Base-by-base conservation (phyloP, 805 yeast species). In the Kluyveromyces wickerhamii region DNA sequence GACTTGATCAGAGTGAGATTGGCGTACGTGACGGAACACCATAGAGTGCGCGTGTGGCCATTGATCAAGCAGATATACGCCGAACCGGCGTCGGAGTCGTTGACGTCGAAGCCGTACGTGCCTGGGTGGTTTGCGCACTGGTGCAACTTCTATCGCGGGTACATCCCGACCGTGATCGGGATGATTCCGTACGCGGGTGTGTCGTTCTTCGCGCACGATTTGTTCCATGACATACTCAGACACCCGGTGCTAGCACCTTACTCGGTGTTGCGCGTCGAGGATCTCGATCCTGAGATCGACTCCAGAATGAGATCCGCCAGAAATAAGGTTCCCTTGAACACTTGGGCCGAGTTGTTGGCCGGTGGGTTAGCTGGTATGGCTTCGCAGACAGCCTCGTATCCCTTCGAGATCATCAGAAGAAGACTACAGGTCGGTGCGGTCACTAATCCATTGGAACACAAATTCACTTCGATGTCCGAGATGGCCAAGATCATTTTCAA, bases 161-260 rank as follows among this genome's bases (percentile, higher is more conserved):
- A 89, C 59, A 73, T 82, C 6, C 95, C 98, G 13, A 92, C 98
- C 0, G 78, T 92, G 29, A 49, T 88, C 26, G 98, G 98, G 8
- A 88, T 92, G 94, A 69, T 92, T 15, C 98, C 98, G 1, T 92
- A 92, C 55, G 98, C 98, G 1, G 98, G 98, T 8, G 96, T 89
- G 3, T 84, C 96, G 3, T 92, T 92, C 52, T 83, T 87, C 62
- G 83, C 95, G 4, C 97, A 92, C 59, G 98, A 92, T 62, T 56
- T 77, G 37, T 67, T 88, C 38, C 97, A 89, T 59, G 98, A 92
- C 60, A 49, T 88, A 2, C 74, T 92, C 52, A 67, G 95, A 42
- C 66, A 80, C n/a, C 65, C 67, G 9, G 35, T 51, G 9, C 56
- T 88, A 5, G 65, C 77, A 2, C 60, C 63, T 10, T 72, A 74